Percentiles rank a stretch among this genome's conserved stretches.
Conservation (phyloP, 148 eudicot genomes). For the Polygonum aviculare region DNA sequence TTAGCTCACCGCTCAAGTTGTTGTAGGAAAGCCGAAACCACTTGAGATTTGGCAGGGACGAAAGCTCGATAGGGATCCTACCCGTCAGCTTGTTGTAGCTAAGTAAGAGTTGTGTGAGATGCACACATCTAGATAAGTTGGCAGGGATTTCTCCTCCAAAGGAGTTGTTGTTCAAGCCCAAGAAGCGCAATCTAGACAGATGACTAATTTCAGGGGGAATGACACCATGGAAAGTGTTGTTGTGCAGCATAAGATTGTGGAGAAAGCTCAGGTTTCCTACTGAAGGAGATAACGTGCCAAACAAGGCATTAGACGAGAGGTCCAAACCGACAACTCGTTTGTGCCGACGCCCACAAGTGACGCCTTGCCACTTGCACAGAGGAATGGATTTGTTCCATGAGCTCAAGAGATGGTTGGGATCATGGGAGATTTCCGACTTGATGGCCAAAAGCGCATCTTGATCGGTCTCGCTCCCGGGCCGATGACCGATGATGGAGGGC, state of each 20-base stretch:
- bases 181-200: constrained; percentile 12
- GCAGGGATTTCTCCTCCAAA: constrained; percentile 19
- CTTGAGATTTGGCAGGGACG: constrained; percentile 16
- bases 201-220: constrained; percentile 22
- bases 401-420: background rate
- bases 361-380: constrained; percentile 13
- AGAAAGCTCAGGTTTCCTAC: constrained; percentile 27
- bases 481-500: background rate
- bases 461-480: background rate
- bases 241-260: background rate
- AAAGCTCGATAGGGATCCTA: constrained; percentile 18
- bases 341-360: constrained; percentile 13
- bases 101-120: background rate
- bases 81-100: constrained; percentile 15
- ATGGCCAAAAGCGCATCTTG: background rate
- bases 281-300: constrained; percentile 16
- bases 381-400: constrained; percentile 4
- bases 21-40: constrained; percentile 7
- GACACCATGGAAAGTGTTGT: constrained; percentile 17
- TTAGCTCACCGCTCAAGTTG: constrained; percentile 17
- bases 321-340: constrained; percentile 9
- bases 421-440: background rate
- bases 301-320: background rate
- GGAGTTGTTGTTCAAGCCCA: constrained; percentile 10
- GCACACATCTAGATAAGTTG: background rate